Evolutionary conservation across 208 protist species (phyloP), one percentile per base, ranked within the genome.

Genomic region (Trichomonas vaginalis): DNA sequence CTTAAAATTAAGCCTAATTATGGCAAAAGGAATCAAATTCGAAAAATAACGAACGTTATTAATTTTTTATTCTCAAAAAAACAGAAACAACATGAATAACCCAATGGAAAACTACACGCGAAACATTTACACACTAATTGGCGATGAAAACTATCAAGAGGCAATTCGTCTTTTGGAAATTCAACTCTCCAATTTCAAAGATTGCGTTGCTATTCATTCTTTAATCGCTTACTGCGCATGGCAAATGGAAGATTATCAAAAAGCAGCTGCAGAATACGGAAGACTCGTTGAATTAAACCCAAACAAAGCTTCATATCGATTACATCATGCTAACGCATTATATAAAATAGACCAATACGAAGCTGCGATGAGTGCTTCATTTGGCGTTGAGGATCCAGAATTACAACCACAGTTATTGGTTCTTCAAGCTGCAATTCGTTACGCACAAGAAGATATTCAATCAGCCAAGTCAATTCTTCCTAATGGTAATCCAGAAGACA

Each of bases 261-360:
- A 90, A 49, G 12, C 82, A 46, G 15, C 37, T 90, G n/a, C 8
- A 46, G 4, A 27, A 6, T 96, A 96, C 51, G 95, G 46, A 95
- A 48, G 96, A 79, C 17, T 96, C 21, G 48, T 95, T 35, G 46
- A 95, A 96, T 95, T 98, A 40, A 99, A 98, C 97, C 98, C 98
- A 17, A 97, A 97, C 79, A 98, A 98, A 15, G 98, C 98, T 82
- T 97, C 99, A 97, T 99, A 99, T 97, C 98, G 98, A 47, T 97
- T 99, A 23, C 99, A 99, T 96, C 98, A 98, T 96, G 98, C 98
- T 8, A 98, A 99, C 96, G 97, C 98, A 0, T 97, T 99, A 3
- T 99, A 98, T 97, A 99, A 99, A 97, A 98, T 98, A 1, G 98
- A 98, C 21, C 97, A 97, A 0, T 99, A 99, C 97, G 96, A 96